These are phyloP conservation scores for Salix caprea DNA, from an alignment of 345 rosid species.

Conservation along the genomic window DNA sequence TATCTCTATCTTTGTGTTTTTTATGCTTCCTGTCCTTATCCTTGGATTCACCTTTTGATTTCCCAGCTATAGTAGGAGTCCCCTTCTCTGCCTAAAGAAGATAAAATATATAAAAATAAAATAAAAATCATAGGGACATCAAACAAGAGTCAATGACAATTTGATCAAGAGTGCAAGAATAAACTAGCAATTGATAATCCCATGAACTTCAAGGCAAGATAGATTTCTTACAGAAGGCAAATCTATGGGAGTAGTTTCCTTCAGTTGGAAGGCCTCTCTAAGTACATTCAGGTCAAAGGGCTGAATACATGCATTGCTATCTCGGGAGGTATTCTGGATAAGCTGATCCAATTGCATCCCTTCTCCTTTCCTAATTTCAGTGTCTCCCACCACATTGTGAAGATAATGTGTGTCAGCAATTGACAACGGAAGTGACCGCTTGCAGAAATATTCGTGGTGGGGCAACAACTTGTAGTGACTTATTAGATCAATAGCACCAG, in stretches of 20 bases:
- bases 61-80: slow-evolving; percentile 62
- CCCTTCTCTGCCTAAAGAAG: slow-evolving; percentile 66
- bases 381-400: slow-evolving; percentile 34
- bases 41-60: slow-evolving; percentile 64
- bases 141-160: neutral
- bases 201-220: neutral
- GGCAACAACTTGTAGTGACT: slow-evolving; percentile 30
- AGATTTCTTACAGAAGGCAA: slow-evolving; percentile 25
- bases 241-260: slow-evolving; percentile 23
- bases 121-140: neutral
- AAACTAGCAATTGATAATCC: neutral
- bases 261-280: slow-evolving; percentile 35
- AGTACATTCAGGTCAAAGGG: slow-evolving; percentile 31
- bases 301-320: slow-evolving; percentile 18
- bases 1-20: slow-evolving; percentile 79
- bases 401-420: slow-evolving; percentile 35
- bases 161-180: neutral
- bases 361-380: slow-evolving; percentile 40
- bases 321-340: slow-evolving; percentile 20
- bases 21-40: slow-evolving; percentile 91
- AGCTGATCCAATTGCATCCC: slow-evolving; percentile 38
- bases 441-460: slow-evolving; percentile 32
- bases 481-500: slow-evolving; percentile 38
- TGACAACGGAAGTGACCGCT: slow-evolving; percentile 29
- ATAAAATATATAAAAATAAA: neutral